Base-by-base conservation (phyloP, 352 stramenopile genomes). In the Phytophthora sansomeana region DNA sequence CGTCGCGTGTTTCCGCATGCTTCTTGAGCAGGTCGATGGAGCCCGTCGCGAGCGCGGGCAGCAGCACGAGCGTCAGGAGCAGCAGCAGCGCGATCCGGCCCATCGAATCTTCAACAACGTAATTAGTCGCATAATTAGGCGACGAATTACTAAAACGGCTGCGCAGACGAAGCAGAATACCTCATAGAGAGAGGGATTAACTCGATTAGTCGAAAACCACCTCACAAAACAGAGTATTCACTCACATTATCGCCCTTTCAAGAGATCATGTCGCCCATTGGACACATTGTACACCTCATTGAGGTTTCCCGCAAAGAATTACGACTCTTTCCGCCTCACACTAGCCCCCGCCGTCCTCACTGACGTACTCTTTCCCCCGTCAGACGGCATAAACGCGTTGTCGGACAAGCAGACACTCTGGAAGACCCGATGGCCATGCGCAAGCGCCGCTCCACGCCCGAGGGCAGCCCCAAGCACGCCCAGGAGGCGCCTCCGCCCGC, bases 401-500 rank as follows among this genome's bases (percentile, higher is more conserved):
- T 16, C 26, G 28, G 16, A 58, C 53, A 48, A 64, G 35, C 36
- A 64, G 21, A 63, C 33, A 14, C 6, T 0, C 14, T 24, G 26
- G 0, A 21, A 33, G 54, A 61, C 33, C 57, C 38, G 35, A 77
- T 77, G 64, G 7, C 71, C 14, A 41, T 80, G 43, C 77, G 81
- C 48, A 89, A 89, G 59, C 83, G 83, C 59, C 69, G 64, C 61
- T 76, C 70, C 44, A 77, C 62, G 28, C 67, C 63, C 6, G 69
- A 74, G 17, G 63, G 38, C 30, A 71, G 33, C 50, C 55, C 55
- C 28, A 62, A 57, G 28, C 29, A 58, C n/a, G 38, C 41, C 19
- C 59, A 71, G 29, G 50, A 64, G 14, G 42, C 41, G 3, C 2
- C 53, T 29, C 43, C 48, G 7, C 7, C 69, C 9, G 48, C 62